These are phyloP conservation scores for Claviceps maximensis DNA, from an alignment of 2,329 filamentous ascomycete species.

Conservation along the genomic window DNA sequence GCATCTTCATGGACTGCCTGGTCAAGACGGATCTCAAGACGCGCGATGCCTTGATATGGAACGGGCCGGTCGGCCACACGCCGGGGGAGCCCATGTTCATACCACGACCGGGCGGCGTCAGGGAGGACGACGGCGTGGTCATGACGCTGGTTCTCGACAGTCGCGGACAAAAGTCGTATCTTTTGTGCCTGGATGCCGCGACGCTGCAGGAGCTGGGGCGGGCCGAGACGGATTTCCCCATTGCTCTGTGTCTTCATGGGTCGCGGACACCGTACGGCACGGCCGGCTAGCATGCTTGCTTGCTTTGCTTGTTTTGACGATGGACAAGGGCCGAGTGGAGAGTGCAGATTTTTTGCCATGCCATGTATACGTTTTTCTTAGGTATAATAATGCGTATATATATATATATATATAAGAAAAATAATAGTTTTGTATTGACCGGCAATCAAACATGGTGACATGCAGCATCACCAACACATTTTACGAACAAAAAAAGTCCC, in stretches of 20 bases:
- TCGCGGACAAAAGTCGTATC: constrained; percentile 42
- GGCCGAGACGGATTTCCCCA: constrained; percentile 46
- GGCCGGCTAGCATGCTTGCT: too few species aligned
- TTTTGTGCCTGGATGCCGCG: constrained; percentile 50
- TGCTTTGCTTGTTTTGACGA: too few species aligned
- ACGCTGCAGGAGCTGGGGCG: constrained; percentile 51
- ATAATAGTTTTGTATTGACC: too few species aligned
- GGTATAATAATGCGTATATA: too few species aligned
- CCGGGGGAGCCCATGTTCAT: constrained; percentile 61
- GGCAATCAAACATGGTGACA: too few species aligned
- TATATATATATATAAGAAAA: too few species aligned
- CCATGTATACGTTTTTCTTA: too few species aligned
- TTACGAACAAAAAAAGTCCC: too few species aligned
- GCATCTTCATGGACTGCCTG: constrained; percentile 47
- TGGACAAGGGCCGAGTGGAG: too few species aligned
- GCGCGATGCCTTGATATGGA: constrained; percentile 41
- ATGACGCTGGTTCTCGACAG: constrained; percentile 54
- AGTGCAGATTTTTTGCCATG: too few species aligned
- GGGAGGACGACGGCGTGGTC: constrained; percentile 51
- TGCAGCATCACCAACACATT: too few species aligned
- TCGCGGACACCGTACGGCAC: constrained; percentile 29
- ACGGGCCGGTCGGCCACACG: constrained; percentile 42
- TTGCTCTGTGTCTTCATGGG: constrained; percentile 55
- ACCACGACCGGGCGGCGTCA: constrained; percentile 24
- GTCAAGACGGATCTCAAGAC: constrained; percentile 51